Evolutionary conservation across 495 filamentous ascomycete species (phyloP), one percentile per base, ranked within the genome.

Genomic region (Annulohypoxylon moriforme): DNA sequence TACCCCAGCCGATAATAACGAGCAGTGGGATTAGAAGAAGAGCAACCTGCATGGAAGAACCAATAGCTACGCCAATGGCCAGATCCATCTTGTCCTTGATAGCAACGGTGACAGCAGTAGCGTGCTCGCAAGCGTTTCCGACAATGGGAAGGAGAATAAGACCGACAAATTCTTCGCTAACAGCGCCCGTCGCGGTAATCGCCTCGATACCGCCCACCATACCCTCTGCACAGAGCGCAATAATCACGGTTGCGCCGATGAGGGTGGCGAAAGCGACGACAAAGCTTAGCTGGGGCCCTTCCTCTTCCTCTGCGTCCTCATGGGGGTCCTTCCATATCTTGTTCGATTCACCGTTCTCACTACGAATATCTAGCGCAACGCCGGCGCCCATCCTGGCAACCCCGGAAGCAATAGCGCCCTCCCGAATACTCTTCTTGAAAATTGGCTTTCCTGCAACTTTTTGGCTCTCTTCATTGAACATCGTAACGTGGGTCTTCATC

Each of bases 1-100:
- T 87, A 42, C 89, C 89, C 93, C 93, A 96, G 11, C 93, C 93
- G 60, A 96, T 86, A 27, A 96, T 87, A 18, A 95, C 88, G 67
- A 91, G 84, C 49, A 96, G 80, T 0, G 93, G 93, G 68, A 96
- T 88, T 47, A 95, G 85, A 68, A 95, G 85, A 22, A 96, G 81
- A 0, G 93, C 90, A 80, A 96, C 92, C 83, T 96, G 93, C 91
- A 96, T 94, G 67, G 88, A 91, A 25, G 90, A 93, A 57, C 93
- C 93, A 11, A 96, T 89, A 5, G 92, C 92, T 11, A 96, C 93
- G 25, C 93, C 92, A 67, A 95, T 94, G 10, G 92, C 89, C 16
- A 95, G 81, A 75, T 96, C 93, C 93, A 96, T 96, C 78, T 96
- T 96, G 78, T 95, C 93, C 84, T 96, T 96, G 77, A 88, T 85